Conservation (phyloP, 2,329 filamentous ascomycete species). For the Verticillium isaacii region DNA sequence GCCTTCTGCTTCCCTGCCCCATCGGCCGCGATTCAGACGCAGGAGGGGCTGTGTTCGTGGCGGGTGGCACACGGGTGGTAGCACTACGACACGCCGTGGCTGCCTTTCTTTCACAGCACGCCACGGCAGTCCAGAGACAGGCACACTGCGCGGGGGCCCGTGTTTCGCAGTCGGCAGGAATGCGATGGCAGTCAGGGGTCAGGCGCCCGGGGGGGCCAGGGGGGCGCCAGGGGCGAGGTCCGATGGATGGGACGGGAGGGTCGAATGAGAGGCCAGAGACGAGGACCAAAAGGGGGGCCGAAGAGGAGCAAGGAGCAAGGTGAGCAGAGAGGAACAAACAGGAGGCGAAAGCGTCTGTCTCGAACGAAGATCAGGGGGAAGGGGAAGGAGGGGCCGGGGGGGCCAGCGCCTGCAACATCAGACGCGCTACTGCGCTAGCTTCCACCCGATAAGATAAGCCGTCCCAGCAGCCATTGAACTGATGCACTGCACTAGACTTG, state of each 20-base stretch:
- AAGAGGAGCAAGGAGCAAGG: too few species aligned
- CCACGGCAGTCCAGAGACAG: too few species aligned
- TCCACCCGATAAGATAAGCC: not conserved
- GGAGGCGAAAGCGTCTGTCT: too few species aligned
- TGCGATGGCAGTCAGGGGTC: not conserved
- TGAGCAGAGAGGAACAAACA: too few species aligned
- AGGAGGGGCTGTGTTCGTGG: not conserved
- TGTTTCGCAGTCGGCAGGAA: not conserved
- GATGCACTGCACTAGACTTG: too few species aligned
- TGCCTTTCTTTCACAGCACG: not conserved
- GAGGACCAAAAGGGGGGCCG: not conserved
- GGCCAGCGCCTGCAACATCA: not conserved
- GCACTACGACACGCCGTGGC: too few species aligned
- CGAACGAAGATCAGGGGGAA: not conserved
- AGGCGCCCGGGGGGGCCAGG: not conserved
- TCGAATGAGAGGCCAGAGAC: not conserved
- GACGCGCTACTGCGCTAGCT: not conserved
- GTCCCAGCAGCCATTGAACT: too few species aligned
- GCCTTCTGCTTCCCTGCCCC: too few species aligned
- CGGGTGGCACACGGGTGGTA: not conserved
- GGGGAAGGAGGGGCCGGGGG: not conserved
- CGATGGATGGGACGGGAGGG: not conserved
- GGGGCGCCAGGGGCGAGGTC: too few species aligned
- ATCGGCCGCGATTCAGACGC: not conserved
- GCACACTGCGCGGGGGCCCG: too few species aligned